These are phyloP conservation scores for Blastocystis sp. DNA, from an alignment of 352 stramenopile genomes.

Conservation along the genomic window DNA sequence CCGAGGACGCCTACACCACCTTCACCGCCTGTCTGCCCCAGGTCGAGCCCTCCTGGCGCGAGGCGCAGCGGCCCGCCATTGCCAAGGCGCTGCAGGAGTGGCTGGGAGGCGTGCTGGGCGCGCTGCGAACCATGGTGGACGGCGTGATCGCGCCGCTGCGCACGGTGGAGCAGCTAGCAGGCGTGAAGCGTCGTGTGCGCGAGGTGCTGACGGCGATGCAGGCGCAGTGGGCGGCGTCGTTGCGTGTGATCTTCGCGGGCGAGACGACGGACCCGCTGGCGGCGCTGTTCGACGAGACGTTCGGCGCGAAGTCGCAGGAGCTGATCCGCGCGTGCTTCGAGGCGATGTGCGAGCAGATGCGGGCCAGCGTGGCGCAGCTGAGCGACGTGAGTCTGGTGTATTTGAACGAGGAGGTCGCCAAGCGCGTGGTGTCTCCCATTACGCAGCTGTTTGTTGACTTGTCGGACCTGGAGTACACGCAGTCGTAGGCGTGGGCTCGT, in stretches of 20 bases:
- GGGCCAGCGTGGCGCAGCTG: not conserved
- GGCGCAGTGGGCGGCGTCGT: not conserved
- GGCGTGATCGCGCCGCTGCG: not conserved
- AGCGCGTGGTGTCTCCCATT: not conserved
- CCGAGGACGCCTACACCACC: not conserved
- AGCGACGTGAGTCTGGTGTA: not conserved
- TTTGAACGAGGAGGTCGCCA: not conserved
- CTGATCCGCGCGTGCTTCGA: constrained; percentile 15
- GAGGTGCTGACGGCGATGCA: not conserved
- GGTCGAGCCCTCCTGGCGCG: not conserved
- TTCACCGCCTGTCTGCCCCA: not conserved
- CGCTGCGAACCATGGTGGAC: not conserved
- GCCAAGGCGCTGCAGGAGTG: not conserved
- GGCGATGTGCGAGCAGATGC: not conserved
- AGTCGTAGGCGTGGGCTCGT: not conserved
- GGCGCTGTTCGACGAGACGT: not conserved
- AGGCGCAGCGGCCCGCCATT: not conserved
- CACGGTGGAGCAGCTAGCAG: constrained; percentile 1
- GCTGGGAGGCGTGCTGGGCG: not conserved
- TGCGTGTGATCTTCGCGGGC: not conserved
- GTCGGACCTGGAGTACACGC: constrained; percentile 18
- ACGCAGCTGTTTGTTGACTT: constrained; percentile 19
- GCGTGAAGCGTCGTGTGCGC: not conserved
- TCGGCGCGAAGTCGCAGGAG: constrained; percentile 1
- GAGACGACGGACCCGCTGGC: not conserved